These are phyloP conservation scores for Calocera viscosa DNA, from an alignment of 768 basidiomycete species.

Conservation along the genomic window DNA sequence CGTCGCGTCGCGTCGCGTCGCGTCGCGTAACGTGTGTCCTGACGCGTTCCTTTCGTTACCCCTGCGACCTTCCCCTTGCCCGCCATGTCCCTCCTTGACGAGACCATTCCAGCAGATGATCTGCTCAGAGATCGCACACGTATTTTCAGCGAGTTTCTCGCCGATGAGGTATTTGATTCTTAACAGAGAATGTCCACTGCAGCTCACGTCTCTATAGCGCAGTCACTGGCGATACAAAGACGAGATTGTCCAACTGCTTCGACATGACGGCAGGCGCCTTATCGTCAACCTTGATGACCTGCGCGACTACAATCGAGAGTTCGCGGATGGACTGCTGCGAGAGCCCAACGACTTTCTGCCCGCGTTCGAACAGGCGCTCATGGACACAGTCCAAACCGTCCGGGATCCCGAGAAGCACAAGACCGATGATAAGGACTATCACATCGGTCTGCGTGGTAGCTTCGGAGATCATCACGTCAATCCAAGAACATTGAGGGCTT, in stretches of 20 bases:
- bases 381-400: slow-evolving; percentile 50
- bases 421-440: slow-evolving; percentile 65
- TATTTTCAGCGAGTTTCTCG: slow-evolving; percentile 72
- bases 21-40: neutral
- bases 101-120: slow-evolving; percentile 47
- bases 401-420: slow-evolving; percentile 73
- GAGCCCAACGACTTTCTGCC: slow-evolving; percentile 77
- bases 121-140: slow-evolving; percentile 64
- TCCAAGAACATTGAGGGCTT: slow-evolving; percentile 77
- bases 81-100: slow-evolving; percentile 28
- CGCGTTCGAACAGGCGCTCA: slow-evolving; percentile 77
- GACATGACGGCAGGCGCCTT: slow-evolving; percentile 71
- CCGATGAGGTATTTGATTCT: slow-evolving; percentile 43
- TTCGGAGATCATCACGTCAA: slow-evolving; percentile 98
- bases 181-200: slow-evolving; percentile 17
- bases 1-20: neutral
- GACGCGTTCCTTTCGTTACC: neutral
- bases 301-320: slow-evolving; percentile 81
- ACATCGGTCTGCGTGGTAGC: slow-evolving; percentile 84
- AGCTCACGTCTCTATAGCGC: neutral
- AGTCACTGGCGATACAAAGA: slow-evolving; percentile 46
- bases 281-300: slow-evolving; percentile 93
- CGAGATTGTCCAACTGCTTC: slow-evolving; percentile 70
- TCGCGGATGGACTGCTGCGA: slow-evolving; percentile 68
- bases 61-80: neutral